phyloP scores from a whole-genome alignment of 2,329 filamentous ascomycete species.

The Ilyonectria robusta region DNA sequence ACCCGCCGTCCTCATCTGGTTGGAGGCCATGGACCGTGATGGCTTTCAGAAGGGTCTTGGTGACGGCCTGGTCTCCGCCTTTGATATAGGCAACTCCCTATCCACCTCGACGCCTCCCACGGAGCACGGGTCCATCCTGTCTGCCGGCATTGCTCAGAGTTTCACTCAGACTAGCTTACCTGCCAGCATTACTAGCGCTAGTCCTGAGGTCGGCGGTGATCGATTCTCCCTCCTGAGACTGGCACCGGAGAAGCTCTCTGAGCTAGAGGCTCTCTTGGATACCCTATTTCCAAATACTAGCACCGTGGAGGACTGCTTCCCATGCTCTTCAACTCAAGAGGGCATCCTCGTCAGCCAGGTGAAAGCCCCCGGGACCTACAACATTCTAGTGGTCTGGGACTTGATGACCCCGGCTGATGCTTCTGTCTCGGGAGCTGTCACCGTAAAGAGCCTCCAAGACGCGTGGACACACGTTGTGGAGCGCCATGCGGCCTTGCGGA shows the following conservation, averaged over 20 bases:
- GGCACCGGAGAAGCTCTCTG: constrained; percentile 1
- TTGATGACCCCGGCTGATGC: neutral
- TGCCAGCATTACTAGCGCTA: neutral
- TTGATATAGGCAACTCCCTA: neutral
- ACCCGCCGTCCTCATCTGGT: neutral
- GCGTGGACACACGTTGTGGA: constrained; percentile 23
- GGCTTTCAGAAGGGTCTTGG: neutral
- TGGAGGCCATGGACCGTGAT: neutral
- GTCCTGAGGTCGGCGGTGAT: neutral
- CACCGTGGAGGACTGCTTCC: constrained; percentile 22
- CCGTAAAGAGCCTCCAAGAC: constrained; percentile 8
- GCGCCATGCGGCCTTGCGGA: constrained; percentile 20
- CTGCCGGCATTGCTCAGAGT: neutral
- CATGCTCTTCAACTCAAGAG: constrained; percentile 29
- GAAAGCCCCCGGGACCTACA: constrained; percentile 22
- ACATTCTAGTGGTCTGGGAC: constrained; percentile 18
- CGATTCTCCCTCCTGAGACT: constrained; percentile 6
- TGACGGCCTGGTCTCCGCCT: neutral
- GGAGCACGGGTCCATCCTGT: neutral
- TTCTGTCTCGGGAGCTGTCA: neutral
- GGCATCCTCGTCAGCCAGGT: constrained; percentile 29
- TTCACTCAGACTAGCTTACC: constrained; percentile 1
- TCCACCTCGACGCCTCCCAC: neutral
- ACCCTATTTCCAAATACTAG: neutral
- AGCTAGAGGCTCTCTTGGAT: constrained; percentile 2